Base-by-base conservation (phyloP, 2,329 filamentous ascomycete species). In the Talaromyces funiculosus region DNA sequence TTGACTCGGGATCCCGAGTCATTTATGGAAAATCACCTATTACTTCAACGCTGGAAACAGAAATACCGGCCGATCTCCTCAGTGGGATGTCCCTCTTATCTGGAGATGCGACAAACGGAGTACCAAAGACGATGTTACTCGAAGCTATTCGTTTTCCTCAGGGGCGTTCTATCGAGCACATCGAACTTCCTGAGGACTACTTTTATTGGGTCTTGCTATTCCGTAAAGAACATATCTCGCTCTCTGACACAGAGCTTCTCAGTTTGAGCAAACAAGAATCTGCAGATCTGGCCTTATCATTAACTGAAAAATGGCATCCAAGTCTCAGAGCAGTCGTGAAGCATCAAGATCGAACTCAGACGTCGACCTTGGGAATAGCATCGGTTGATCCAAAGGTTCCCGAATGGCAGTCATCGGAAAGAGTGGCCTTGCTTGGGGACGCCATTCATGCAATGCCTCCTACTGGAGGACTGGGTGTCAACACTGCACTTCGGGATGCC, bases 361-460 rank as follows among this genome's bases (percentile, higher is more conserved):
- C 73, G 3, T 69, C 73, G 2, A 69, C 70, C 12, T 65, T 73
- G 57, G 70, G 69, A 14, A 68, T 76, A 56, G 65, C 69, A 10
- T 74, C 73, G 8, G 65, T 71, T 0, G 63, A 67, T 16, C 71
- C 68, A 12, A 68, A 71, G 1, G 68, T 76, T 12, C 67, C 70
- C 3, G 61, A 67, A 0, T 75, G 73, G 73, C 51, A 67, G 43
- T 64, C 72, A 16, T 68, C 67, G 20, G 47, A 64, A 7, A 64
- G 65, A 14, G 74, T 80, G 1, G 79, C 78, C 0, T 61, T 80
- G 2, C 70, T 80, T 22, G 78, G 78, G 9, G 78, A 80, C 60
- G 75, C 78, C 1, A 74, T 75, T 3, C 78, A 80, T 66, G 69
- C 73, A 1, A 80, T 80, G 77, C 77, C 77, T 1, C 78, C 78